Evolutionary conservation across 2,329 filamentous ascomycete species (phyloP).

Genomic region (Sporothrix phasma): DNA sequence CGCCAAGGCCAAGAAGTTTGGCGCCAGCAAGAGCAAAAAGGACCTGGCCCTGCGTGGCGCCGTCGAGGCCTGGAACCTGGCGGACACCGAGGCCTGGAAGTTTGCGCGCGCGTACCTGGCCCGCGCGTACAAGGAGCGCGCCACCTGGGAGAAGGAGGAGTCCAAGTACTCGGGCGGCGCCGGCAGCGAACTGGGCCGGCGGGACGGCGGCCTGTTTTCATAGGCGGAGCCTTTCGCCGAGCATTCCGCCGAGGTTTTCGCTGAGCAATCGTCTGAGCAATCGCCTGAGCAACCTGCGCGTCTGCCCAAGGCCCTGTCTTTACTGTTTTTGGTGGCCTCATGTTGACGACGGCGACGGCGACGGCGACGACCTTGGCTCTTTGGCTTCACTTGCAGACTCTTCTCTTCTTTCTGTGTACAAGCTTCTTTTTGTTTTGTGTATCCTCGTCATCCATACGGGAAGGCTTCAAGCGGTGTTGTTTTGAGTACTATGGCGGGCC

Average conservation of each 20-base stretch:
- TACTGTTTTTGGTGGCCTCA: too few relatives aligned
- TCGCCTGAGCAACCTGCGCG: too few relatives aligned
- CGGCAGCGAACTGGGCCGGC: conserved; percentile 39
- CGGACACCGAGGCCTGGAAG: conserved; percentile 68
- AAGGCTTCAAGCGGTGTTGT: not conserved
- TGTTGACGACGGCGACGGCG: too few relatives aligned
- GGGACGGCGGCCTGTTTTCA: conserved; percentile 1
- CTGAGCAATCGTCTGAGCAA: too few relatives aligned
- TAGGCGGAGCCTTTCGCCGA: too few relatives aligned
- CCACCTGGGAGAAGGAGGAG: conserved; percentile 62
- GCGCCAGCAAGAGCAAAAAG: conserved; percentile 31
- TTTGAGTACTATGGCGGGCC: not conserved
- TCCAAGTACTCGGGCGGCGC: conserved; percentile 52
- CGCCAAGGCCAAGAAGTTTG: conserved; percentile 33
- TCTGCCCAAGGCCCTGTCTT: too few relatives aligned
- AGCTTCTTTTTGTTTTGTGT: not conserved
- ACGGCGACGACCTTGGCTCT: not conserved
- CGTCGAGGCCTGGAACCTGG: conserved; percentile 58
- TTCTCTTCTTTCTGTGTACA: not conserved
- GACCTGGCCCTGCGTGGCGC: conserved; percentile 42
- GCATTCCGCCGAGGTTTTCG: too few relatives aligned
- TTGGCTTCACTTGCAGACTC: not conserved
- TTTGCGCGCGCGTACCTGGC: conserved; percentile 61
- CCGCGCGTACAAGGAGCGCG: conserved; percentile 50
- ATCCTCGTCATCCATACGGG: not conserved